Percentiles rank a stretch among this genome's conserved stretches.
phyloP scores from a whole-genome alignment of 768 basidiomycete species.

The Tricholoma bakamatsutake region DNA sequence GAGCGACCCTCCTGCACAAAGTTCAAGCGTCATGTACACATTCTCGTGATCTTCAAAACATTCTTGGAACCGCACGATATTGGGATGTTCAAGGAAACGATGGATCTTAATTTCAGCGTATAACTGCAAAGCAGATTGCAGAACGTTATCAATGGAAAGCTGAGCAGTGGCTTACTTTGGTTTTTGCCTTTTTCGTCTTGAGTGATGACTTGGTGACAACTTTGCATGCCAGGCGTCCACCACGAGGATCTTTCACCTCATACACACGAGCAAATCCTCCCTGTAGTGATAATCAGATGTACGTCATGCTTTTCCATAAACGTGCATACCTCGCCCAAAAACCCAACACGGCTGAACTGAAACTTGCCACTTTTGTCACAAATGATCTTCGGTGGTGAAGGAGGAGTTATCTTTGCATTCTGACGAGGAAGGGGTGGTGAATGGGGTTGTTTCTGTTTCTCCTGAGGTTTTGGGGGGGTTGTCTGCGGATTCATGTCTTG shows the following conservation, averaged over 20 bases:
- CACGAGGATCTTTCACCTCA: slow-evolving; percentile 74
- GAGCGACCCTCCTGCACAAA: slow-evolving; percentile 84
- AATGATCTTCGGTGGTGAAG: slow-evolving; percentile 76
- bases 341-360: slow-evolving; percentile 68
- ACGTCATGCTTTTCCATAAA: not conserved
- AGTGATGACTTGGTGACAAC: slow-evolving; percentile 90
- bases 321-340: slow-evolving; percentile 78
- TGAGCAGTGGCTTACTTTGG: slow-evolving; percentile 57
- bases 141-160: not conserved
- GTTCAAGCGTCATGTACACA: slow-evolving; percentile 95
- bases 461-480: slow-evolving; percentile 30
- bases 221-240: slow-evolving; percentile 77
- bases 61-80: slow-evolving; percentile 88
- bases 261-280: slow-evolving; percentile 98
- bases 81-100: slow-evolving; percentile 82
- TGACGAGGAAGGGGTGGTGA: slow-evolving; percentile 75
- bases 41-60: slow-evolving; percentile 95
- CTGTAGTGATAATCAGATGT: slow-evolving; percentile 26
- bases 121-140: slow-evolving; percentile 43
- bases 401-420: slow-evolving; percentile 77
- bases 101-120: slow-evolving; percentile 99
- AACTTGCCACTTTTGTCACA: slow-evolving; percentile 51
- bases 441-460: slow-evolving; percentile 32
- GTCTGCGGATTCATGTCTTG: slow-evolving; percentile 22
- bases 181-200: slow-evolving; percentile 95